These are phyloP conservation scores for Aureobasidium zeae DNA, from an alignment of 2,329 filamentous ascomycete species.

Conservation along the genomic window DNA sequence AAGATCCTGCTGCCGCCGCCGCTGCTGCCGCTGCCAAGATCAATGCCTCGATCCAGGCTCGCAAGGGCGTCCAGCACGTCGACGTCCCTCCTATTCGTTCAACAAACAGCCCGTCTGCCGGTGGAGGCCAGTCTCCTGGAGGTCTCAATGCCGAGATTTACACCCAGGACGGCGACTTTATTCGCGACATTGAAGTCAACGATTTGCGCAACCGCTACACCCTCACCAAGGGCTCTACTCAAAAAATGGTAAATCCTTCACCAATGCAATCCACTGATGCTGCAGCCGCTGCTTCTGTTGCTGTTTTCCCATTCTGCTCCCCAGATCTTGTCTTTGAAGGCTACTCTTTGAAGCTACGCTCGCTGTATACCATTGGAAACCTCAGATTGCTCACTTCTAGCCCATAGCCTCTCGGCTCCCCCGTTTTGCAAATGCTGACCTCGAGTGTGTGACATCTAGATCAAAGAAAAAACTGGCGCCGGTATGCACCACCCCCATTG, in stretches of 20 bases:
- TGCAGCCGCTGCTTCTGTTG: conserved; percentile 36
- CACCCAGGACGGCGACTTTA: conserved; percentile 91
- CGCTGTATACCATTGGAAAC: conserved; percentile 28
- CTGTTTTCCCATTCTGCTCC: too few species aligned
- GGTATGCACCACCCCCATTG: conserved; percentile 72
- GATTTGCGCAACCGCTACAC: conserved; percentile 94
- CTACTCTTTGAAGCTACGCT: conserved; percentile 20
- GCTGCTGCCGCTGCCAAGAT: conserved; percentile 60
- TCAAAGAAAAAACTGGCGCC: conserved; percentile 98
- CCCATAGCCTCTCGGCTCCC: conserved; percentile 31
- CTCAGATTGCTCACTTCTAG: conserved; percentile 38
- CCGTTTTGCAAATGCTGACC: conserved; percentile 92
- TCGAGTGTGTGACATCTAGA: conserved; percentile 82
- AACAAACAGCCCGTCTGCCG: conserved; percentile 29
- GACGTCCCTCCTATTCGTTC: conserved; percentile 73
- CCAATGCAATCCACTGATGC: conserved; percentile 57
- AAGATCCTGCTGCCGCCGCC: conserved; percentile 64
- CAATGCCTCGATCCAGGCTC: conserved; percentile 43
- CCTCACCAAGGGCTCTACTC: conserved; percentile 90
- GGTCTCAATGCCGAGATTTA: conserved; percentile 74
- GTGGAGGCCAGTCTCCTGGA: conserved; percentile 42
- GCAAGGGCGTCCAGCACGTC: conserved; percentile 82
- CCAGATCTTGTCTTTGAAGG: conserved; percentile 24
- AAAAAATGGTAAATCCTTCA: conserved; percentile 98
- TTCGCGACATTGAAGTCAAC: conserved; percentile 98